Evolutionary conservation across 2,329 filamentous ascomycete species (phyloP).

Genomic region (Diplodia intermedia): DNA sequence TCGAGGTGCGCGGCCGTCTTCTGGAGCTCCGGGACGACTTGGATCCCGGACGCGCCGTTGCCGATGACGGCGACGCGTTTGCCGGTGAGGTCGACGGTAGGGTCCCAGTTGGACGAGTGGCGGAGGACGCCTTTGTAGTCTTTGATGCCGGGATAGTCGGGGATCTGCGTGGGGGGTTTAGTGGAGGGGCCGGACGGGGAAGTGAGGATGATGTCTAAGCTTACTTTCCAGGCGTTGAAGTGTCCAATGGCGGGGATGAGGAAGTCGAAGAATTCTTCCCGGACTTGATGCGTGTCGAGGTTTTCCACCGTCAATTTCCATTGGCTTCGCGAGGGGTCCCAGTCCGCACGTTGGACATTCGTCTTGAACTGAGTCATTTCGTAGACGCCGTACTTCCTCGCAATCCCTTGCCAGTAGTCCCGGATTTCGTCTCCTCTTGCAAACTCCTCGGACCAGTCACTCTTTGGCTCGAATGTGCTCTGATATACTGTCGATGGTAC

Average conservation of each 20-base stretch:
- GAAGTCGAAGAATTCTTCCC: conserved; percentile 63
- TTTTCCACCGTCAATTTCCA: conserved; percentile 66
- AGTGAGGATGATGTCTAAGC: fast-evolving
- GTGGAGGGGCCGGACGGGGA: neutral
- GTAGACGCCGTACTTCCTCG: conserved; percentile 70
- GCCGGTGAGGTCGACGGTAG: conserved; percentile 58
- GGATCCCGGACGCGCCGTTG: conserved; percentile 69
- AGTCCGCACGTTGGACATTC: conserved; percentile 62
- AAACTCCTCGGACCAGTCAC: conserved; percentile 72
- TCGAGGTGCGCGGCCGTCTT: conserved; percentile 56
- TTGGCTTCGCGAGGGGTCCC: conserved; percentile 59
- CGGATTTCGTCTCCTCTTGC: conserved; percentile 71
- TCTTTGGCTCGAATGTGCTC: conserved; percentile 70
- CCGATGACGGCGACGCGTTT: conserved; percentile 69
- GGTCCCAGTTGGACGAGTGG: conserved; percentile 68
- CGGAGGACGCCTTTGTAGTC: conserved; percentile 63
- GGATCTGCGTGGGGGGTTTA: conserved; percentile 49
- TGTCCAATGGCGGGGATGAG: conserved; percentile 69
- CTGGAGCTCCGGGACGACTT: conserved; percentile 67
- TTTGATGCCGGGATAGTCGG: conserved; percentile 64
- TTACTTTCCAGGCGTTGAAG: conserved; percentile 60
- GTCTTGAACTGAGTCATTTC: conserved; percentile 62
- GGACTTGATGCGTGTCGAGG: conserved; percentile 47
- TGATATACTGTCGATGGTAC: conserved; percentile 75
- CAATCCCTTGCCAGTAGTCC: conserved; percentile 69